A percentile compares a stretch with the other conserved stretches of the same genome.
Conservation (phyloP, 192 early-diverging fungal species). For the Kappamyces sp. region DNA sequence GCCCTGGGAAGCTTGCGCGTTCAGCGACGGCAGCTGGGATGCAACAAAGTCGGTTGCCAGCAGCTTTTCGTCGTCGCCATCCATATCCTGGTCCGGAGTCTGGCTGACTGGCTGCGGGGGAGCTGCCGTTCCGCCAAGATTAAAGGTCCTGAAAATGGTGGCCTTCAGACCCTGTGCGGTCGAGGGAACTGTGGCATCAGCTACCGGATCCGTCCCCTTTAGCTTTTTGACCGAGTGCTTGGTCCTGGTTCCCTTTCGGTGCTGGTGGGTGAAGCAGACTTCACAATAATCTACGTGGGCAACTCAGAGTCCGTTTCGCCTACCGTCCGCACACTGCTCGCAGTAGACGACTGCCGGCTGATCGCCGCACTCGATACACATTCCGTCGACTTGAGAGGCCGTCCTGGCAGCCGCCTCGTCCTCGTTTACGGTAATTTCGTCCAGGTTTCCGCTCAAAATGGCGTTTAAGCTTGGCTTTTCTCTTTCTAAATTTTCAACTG, state of each 20-base stretch:
- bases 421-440: conserved; percentile 3
- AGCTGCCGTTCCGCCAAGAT: neutral
- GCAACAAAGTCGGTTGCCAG: conserved; percentile 13
- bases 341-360: conserved; percentile 62
- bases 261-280: conserved; percentile 67
- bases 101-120: neutral
- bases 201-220: neutral
- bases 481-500: neutral
- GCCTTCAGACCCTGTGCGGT: too few relatives aligned
- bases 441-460: conserved; percentile 4
- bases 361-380: conserved; percentile 23
- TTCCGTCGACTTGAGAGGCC: neutral
- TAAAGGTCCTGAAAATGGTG: conserved; percentile 3
- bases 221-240: conserved; percentile 28
- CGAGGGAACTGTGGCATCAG: too few relatives aligned
- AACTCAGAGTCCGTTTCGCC: too few relatives aligned
- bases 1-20: conserved; percentile 32
- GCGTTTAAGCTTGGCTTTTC: neutral
- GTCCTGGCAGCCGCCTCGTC: neutral
- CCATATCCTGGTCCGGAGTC: too few relatives aligned
- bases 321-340: conserved; percentile 72
- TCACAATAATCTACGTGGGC: conserved; percentile 94
- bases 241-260: conserved; percentile 41
- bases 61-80: conserved; percentile 19
- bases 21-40: conserved; percentile 18